Evolutionary conservation across 1,284 basidiomycete genomes (phyloP).

Genomic region (Ustilago xerochloae): DNA sequence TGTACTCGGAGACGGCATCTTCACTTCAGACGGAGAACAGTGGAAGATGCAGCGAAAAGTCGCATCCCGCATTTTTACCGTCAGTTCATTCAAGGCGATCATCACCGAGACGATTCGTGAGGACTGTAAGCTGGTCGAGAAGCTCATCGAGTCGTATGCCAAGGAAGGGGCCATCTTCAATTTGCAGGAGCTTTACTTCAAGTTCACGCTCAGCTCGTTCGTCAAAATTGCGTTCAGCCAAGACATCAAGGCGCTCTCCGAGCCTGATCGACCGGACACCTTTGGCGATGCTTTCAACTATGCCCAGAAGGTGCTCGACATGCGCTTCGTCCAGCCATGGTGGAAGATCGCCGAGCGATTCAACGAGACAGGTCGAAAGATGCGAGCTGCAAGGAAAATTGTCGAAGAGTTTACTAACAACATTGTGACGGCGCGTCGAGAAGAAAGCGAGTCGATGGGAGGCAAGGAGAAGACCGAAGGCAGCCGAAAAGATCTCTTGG

Average conservation of each 20-base stretch:
- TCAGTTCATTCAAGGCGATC: slow-evolving; percentile 14
- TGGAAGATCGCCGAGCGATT: slow-evolving; percentile 18
- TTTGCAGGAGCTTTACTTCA: slow-evolving; percentile 22
- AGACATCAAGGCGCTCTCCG: slow-evolving; percentile 7
- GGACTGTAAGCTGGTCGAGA: slow-evolving; percentile 1
- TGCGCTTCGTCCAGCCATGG: slow-evolving; percentile 18
- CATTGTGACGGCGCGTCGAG: neutral
- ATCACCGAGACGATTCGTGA: slow-evolving; percentile 9
- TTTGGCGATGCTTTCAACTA: slow-evolving; percentile 24
- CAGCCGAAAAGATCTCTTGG: slow-evolving; percentile 29
- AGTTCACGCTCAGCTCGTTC: slow-evolving; percentile 25
- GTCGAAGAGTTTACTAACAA: neutral
- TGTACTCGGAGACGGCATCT: slow-evolving; percentile 34
- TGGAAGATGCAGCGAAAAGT: slow-evolving; percentile 31
- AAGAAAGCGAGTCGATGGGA: no score
- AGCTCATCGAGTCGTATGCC: slow-evolving; percentile 1
- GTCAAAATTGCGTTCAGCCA: slow-evolving; percentile 26
- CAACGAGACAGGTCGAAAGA: slow-evolving; percentile 5
- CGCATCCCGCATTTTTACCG: slow-evolving; percentile 16
- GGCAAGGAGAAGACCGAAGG: neutral
- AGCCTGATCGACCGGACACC: neutral
- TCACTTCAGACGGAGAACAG: slow-evolving; percentile 15
- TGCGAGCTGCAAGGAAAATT: neutral
- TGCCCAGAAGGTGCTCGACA: slow-evolving; percentile 17
- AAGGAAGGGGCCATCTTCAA: slow-evolving; percentile 6